Evolutionary conservation across 768 basidiomycete genomes (phyloP), one percentile per base, ranked within the genome.

Genomic region (Gyrodon lividus): DNA sequence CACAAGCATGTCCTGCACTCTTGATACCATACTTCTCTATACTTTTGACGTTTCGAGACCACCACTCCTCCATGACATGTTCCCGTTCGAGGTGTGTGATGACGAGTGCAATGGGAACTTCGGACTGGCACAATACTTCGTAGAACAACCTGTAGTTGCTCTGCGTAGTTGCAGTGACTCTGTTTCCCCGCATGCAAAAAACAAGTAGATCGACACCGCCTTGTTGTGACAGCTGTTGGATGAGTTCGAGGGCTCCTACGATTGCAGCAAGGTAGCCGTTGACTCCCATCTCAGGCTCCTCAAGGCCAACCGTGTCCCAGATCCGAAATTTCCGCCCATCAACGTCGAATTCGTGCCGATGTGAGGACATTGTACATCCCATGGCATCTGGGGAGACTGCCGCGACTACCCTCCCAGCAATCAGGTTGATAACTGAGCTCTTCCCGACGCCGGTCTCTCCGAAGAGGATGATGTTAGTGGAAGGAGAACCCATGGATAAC

Each of bases 1-100:
- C 68, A 57, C 70, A 72, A 22, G 72, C 72, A 28, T 72, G 70
- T 12, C 52, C 65, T 0, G 57, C 59, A 39, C 61, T 59, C 6
- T 54, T 50, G 57, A 72, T 66, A 13, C 64, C 59, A 14, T 66
- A 60, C 23, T 51, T 60, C 1, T 56, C 52, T 10, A 72, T 58
- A 34, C 56, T 59, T 0, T 39, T 44, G 33, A 37, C 6, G 20
- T 73, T 71, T 42, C 64, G 52, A 10, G 28, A 44, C 71, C 72
- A 72, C 70, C 72, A 72, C 5, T 43, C 24, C 26, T 72, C 71
- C 70, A 73, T 72, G 12, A 43, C 13, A 5, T 38, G 6, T 38
- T 72, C 71, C 28, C 66, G 58, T 49, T 75, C 75, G 5, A 78
- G 67, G 22, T 76, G 71, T 2, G 74, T 77, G 38, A 78, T 54